Evolutionary conservation across 192 early-diverging fungal genomes (phyloP), one percentile per base, ranked within the genome.

Genomic region (Linderina pennispora): DNA sequence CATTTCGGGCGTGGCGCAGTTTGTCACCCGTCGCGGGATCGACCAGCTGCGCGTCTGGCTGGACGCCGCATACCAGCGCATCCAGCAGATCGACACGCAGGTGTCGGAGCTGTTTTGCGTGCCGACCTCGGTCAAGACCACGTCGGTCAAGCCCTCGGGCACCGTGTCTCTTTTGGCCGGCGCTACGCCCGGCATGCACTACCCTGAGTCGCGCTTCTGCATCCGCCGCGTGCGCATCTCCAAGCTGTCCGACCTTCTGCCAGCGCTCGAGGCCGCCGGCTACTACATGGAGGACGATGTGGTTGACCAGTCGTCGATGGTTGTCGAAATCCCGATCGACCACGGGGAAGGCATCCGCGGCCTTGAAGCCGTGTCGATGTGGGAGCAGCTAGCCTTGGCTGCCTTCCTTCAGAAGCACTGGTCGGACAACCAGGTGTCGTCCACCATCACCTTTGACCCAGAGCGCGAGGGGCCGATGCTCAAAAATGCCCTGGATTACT

Each of bases 181-280:
- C 40, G 66, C 71, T 2, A 76, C 74, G 0, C 74, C 74, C 7
- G 74, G 74, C 13, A 76, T 76, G 68, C 74, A 76, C 42, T 73
- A 76, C 25, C 74, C 74, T 2, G 73, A 71, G 35, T 65, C 62
- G 42, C 58, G 69, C 28, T 76, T 62, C 41, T 76, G 74, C 33
- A 62, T 76, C 42, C 68, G 74, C 1, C 62, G 74, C 2, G 68
- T 76, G 15, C 64, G 74, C 0, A 17, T 76, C 6, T 55, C 69
- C 9, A 46, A 58, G 36, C 17, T 18, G 6, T 66, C 69, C 15
- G 52, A 50, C 0, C 36, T 73, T 24, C 43, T 73, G 20, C 26
- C 15, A 3, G 48, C 51, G 14, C 47, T 73, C 8, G 11, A 19
- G 6, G 17, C 45, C 1, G 34, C 48, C 6, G 69, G 69, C n/a